A percentile compares a stretch with the other conserved stretches of the same genome.
Conservation (phyloP, 1,284 basidiomycete genomes). For the Schizophyllum commune region DNA sequence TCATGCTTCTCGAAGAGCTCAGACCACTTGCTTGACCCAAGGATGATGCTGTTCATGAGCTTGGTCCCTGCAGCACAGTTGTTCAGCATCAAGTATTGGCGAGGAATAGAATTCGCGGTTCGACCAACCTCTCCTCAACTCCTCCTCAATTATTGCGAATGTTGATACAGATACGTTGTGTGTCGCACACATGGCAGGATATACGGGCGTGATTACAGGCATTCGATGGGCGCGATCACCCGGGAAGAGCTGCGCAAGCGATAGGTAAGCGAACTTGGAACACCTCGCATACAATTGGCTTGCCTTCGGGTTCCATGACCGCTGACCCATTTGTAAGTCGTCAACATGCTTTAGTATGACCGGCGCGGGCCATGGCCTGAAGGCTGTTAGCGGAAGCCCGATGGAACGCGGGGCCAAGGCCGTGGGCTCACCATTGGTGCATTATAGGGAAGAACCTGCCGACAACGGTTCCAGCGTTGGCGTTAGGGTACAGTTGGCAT, state of each 20-base stretch:
- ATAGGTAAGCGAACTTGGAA: conserved; percentile 3
- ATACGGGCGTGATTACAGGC: conserved; percentile 99
- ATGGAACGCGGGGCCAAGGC: neutral
- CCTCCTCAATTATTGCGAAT: conserved; percentile 91
- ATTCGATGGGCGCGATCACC: conserved; percentile 91
- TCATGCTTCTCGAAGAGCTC: conserved; percentile 92
- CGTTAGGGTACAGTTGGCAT: conserved; percentile 97
- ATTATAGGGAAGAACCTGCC: conserved; percentile 95
- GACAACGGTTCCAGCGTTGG: conserved; percentile 92
- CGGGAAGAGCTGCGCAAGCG: conserved; percentile 70
- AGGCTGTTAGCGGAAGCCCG: conserved; percentile 5
- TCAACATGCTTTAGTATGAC: conserved; percentile 95
- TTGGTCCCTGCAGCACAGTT: conserved; percentile 57
- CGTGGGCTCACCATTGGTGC: conserved; percentile 76
- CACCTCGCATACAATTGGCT: conserved; percentile 6
- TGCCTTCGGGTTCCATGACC: conserved; percentile 97
- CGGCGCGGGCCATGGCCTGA: conserved; percentile 95
- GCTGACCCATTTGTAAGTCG: conserved; percentile 86
- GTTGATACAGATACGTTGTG: conserved; percentile 97
- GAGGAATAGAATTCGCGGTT: neutral
- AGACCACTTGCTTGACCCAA: conserved; percentile 79
- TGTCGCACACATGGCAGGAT: conserved; percentile 98
- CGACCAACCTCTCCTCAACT: conserved; percentile 80
- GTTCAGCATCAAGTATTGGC: neutral
- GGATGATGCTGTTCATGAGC: conserved; percentile 87